Evolutionary conservation across 1,139 yeast species (phyloP).

Genomic region (Pichia sp.): DNA sequence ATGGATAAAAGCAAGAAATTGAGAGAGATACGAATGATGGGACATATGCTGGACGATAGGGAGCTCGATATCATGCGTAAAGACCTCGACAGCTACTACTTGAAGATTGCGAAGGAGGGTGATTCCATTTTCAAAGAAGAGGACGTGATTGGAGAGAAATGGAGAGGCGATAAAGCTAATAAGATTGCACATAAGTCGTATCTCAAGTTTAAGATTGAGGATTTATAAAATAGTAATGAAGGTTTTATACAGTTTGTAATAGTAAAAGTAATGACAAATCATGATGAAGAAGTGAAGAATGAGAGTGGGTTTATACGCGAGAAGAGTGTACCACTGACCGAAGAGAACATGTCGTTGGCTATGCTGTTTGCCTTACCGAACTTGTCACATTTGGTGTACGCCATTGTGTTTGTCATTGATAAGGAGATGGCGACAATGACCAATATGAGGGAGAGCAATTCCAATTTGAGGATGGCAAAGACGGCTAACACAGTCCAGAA

Average conservation of each 20-base stretch:
- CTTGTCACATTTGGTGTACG: slow-evolving; percentile 88
- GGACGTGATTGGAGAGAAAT: slow-evolving; percentile 33
- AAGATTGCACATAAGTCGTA: slow-evolving; percentile 36
- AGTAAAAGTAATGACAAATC: too few relatives aligned
- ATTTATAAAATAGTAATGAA: not conserved
- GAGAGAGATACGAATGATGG: slow-evolving; percentile 40
- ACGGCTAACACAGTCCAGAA: slow-evolving; percentile 74
- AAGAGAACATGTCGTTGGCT: slow-evolving; percentile 39
- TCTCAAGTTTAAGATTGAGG: slow-evolving; percentile 24
- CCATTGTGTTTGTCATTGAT: slow-evolving; percentile 80
- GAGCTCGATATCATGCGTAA: slow-evolving; percentile 11
- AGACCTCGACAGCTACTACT: slow-evolving; percentile 9
- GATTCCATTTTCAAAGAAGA: slow-evolving; percentile 27
- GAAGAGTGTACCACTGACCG: slow-evolving; percentile 47
- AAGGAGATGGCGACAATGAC: slow-evolving; percentile 66
- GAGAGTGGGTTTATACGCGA: slow-evolving; percentile 50
- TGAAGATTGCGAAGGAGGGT: slow-evolving; percentile 14
- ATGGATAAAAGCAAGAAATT: slow-evolving; percentile 41
- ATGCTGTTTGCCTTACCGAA: slow-evolving; percentile 71
- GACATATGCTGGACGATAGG: slow-evolving; percentile 39
- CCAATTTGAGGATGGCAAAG: slow-evolving; percentile 73
- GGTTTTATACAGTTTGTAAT: too few relatives aligned
- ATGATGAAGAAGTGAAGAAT: not conserved
- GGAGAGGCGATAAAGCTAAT: slow-evolving; percentile 27
- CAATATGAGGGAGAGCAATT: slow-evolving; percentile 69